These are phyloP conservation scores for Rosa rugosa DNA, from an alignment of 306 rosid species.

Conservation along the genomic window DNA sequence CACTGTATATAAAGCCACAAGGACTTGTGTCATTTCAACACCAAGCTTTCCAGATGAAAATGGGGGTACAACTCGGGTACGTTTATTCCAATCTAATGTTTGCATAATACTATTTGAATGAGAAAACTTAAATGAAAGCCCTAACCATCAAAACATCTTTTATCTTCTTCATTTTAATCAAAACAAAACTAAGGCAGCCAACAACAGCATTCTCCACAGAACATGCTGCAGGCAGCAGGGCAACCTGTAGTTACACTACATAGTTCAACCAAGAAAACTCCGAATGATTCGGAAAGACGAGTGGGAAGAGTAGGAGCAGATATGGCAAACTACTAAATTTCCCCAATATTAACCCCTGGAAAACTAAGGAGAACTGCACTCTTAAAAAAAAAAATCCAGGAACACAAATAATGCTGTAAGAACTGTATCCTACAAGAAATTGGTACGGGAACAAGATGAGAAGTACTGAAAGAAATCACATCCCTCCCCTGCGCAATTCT, in stretches of 20 bases:
- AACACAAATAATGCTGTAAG: constrained; percentile 17
- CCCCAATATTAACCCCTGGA: constrained; percentile 10
- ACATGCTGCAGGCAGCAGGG: neutral
- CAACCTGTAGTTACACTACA: neutral
- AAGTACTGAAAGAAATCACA: constrained; percentile 20
- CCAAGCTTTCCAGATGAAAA: neutral
- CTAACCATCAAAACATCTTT: neutral
- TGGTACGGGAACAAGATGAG: neutral
- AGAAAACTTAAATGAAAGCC: neutral
- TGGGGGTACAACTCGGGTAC: neutral
- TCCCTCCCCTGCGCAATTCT: constrained; percentile 62
- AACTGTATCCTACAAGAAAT: constrained; percentile 11
- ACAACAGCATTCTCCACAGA: neutral
- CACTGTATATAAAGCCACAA: neutral
- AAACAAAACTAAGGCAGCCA: neutral
- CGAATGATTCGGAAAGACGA: neutral
- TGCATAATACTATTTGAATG: neutral
- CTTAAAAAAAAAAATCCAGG: neutral
- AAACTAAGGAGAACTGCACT: constrained; percentile 9
- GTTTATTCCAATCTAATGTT: neutral
- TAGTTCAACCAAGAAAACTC: neutral
- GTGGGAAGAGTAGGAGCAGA: neutral
- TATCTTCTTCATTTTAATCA: neutral
- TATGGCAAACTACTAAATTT: constrained; percentile 9
- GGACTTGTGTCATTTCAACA: neutral